Percentiles rank a stretch among this genome's conserved stretches.
Evolutionary conservation across 441 rosid species (phyloP).

Genomic region (Erodium moschatum): DNA sequence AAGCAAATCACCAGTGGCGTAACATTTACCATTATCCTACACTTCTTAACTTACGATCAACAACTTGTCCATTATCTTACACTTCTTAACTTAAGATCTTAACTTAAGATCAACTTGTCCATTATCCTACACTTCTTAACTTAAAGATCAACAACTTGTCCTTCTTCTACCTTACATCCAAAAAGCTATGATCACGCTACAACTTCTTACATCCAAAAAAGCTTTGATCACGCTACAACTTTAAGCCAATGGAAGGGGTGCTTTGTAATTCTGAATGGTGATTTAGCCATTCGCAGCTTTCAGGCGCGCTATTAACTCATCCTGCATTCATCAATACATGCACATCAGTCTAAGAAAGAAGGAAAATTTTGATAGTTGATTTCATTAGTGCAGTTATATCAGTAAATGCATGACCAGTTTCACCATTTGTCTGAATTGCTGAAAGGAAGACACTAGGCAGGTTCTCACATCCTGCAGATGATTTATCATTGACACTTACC

Average conservation of each 20-base stretch:
- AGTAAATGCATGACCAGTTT: background rate
- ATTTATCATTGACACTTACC: constrained; percentile 32
- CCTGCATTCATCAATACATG: constrained; percentile 34
- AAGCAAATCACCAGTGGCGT: background rate
- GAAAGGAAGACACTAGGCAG: background rate
- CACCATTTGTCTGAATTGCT: background rate
- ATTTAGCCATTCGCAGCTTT: constrained; percentile 31
- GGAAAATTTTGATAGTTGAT: background rate
- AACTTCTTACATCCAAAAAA: constrained; percentile 17
- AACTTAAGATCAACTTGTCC: background rate
- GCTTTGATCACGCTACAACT: constrained; percentile 14
- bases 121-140: no score
- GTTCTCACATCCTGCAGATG: background rate
- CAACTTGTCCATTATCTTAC: no score
- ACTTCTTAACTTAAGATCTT: no score
- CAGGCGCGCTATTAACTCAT: constrained; percentile 61
- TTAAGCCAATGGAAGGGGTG: background rate
- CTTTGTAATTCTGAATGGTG: background rate
- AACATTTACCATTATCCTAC: background rate
- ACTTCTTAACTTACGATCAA: background rate
- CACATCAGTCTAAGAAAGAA: constrained; percentile 5
- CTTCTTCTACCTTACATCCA: background rate
- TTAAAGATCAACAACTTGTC: background rate
- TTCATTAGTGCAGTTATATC: background rate
- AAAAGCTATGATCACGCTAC: constrained; percentile 13